Evolutionary conservation across 306 rosid genomes (phyloP).

Genomic region (Citrullus colocynthis): DNA sequence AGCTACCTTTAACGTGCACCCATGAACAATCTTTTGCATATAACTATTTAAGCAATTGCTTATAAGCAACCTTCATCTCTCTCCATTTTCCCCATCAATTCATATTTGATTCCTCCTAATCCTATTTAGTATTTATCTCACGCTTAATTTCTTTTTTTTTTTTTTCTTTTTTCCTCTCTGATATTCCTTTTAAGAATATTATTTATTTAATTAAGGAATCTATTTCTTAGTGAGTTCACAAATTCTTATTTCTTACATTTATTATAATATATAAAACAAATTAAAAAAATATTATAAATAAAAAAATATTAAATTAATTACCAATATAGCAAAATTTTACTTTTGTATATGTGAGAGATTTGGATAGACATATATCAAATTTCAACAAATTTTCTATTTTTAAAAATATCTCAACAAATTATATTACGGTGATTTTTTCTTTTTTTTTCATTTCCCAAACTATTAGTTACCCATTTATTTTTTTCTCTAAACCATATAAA

Average conservation of each 20-base stretch:
- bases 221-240: neutral
- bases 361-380: too few relatives aligned
- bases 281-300: too few relatives aligned
- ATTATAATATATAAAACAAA: too few relatives aligned
- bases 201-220: neutral
- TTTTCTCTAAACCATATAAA: neutral
- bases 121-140: neutral
- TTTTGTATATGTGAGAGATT: too few relatives aligned
- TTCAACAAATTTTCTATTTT: too few relatives aligned
- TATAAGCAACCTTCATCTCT: neutral
- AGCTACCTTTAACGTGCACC: slow-evolving; percentile 1
- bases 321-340: too few relatives aligned
- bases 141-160: neutral
- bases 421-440: neutral
- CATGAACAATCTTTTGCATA: neutral
- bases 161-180: neutral
- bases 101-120: neutral
- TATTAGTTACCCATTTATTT: neutral
- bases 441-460: neutral
- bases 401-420: too few relatives aligned
- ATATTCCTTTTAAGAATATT: neutral
- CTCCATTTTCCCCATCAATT: neutral
- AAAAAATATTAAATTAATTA: too few relatives aligned
- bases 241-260: too few relatives aligned
- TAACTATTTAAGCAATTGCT: neutral